Evolutionary conservation across 1,284 basidiomycete species (phyloP).

Genomic region (Mycena sp.): DNA sequence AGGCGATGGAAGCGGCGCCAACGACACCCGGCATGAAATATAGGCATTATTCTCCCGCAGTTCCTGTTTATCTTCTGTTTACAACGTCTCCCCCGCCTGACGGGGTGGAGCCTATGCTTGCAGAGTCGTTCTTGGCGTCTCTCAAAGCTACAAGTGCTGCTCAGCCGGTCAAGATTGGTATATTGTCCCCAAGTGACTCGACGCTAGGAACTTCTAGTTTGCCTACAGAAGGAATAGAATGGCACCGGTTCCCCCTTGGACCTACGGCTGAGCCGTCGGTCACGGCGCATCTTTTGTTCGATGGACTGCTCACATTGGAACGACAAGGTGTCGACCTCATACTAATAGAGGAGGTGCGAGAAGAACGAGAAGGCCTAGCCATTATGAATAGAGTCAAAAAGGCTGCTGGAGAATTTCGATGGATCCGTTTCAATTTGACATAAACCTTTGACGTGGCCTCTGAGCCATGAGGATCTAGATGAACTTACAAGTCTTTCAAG

Average conservation of each 20-base stretch:
- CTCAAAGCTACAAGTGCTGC: conserved; percentile 41
- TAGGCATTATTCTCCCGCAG: conserved; percentile 92
- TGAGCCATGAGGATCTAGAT: no score
- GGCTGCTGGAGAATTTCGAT: conserved; percentile 78
- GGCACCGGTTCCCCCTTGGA: conserved; percentile 72
- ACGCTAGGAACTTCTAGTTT: conserved; percentile 53
- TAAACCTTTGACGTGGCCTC: background rate
- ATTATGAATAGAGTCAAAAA: conserved; percentile 99
- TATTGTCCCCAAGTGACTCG: conserved; percentile 78
- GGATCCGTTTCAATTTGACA: conserved; percentile 46
- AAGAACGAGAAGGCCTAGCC: conserved; percentile 89
- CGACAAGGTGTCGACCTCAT: conserved; percentile 82
- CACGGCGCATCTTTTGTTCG: conserved; percentile 88
- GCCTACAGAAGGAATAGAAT: conserved; percentile 53
- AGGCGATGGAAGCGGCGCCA: conserved; percentile 75
- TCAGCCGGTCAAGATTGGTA: conserved; percentile 63
- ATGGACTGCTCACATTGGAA: conserved; percentile 88
- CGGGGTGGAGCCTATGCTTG: conserved; percentile 39
- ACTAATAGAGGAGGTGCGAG: conserved; percentile 86
- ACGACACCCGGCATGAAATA: conserved; percentile 99
- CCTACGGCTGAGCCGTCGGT: conserved; percentile 65
- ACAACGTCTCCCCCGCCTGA: conserved; percentile 55
- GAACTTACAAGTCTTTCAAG: no score
- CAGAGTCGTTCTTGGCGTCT: conserved; percentile 52
- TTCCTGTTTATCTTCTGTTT: conserved; percentile 82